phyloP scores from a whole-genome alignment of 306 rosid genomes.

The Gastrolobium villosum region DNA sequence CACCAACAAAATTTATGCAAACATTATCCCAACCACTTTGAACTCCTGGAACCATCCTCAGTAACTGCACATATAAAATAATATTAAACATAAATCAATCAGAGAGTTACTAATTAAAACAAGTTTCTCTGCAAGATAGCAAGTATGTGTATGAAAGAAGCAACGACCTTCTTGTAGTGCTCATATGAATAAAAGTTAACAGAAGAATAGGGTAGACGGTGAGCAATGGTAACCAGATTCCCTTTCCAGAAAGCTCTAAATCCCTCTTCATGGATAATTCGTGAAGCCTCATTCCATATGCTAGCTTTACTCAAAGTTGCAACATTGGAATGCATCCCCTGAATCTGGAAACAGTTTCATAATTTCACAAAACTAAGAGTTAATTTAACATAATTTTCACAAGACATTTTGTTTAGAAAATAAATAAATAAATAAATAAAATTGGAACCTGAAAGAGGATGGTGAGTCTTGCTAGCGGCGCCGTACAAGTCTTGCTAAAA shows the following conservation, averaged over 20 bases:
- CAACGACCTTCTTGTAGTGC: conserved; percentile 78
- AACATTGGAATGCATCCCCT: conserved; percentile 95
- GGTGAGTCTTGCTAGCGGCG: conserved; percentile 96
- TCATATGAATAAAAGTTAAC: conserved; percentile 93
- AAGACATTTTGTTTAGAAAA: too few species aligned
- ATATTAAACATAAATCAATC: conserved; percentile 18
- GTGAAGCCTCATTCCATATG: conserved; percentile 94
- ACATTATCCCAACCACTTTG: conserved; percentile 60
- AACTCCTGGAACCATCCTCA: conserved; percentile 66
- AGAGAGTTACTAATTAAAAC: too few species aligned
- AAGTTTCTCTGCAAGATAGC: not conserved
- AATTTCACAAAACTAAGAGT: not conserved
- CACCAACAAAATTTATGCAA: conserved; percentile 79
- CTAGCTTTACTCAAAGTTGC: conserved; percentile 80
- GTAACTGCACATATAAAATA: conserved; percentile 56
- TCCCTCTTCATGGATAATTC: conserved; percentile 91
- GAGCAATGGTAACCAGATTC: conserved; percentile 95
- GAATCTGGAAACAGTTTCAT: conserved; percentile 61
- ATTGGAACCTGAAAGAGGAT: conserved; percentile 89
- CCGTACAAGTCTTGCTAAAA: conserved; percentile 91
- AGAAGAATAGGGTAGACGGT: conserved; percentile 94
- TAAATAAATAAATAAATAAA: not conserved
- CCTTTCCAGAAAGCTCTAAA: conserved; percentile 99
- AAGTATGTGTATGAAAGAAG: conserved; percentile 2
- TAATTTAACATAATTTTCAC: too few species aligned